phyloP scores from a whole-genome alignment of 2,329 filamentous ascomycete species.

The Podosphaera fusca region DNA sequence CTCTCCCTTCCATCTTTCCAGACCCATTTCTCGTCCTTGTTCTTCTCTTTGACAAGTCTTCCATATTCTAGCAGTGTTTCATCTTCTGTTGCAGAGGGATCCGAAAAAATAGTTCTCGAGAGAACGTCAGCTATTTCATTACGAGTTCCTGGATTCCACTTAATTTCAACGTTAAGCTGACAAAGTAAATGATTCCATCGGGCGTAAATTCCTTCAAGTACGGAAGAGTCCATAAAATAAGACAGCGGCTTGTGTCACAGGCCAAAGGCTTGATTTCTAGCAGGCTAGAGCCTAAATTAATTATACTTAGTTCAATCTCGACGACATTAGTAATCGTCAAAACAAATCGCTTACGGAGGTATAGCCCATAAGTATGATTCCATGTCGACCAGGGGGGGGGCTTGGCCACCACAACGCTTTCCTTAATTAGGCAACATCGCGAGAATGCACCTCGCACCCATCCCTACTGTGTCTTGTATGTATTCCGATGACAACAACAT shows the following conservation, averaged over 20 bases:
- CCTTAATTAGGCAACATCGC: too few species aligned
- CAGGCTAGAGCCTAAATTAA: too few species aligned
- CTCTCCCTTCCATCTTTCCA: background rate
- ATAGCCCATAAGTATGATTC: too few species aligned
- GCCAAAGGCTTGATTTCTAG: too few species aligned
- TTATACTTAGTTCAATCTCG: too few species aligned
- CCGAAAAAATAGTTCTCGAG: background rate
- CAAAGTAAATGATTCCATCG: background rate
- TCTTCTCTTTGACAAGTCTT: background rate
- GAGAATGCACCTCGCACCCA: too few species aligned
- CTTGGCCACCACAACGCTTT: too few species aligned
- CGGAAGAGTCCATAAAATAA: background rate
- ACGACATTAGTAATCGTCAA: too few species aligned
- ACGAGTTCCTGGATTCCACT: background rate
- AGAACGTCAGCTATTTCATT: background rate
- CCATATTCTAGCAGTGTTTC: background rate
- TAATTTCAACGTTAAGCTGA: background rate
- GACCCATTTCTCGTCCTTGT: background rate
- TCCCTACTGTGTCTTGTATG: too few species aligned
- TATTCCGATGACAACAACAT: too few species aligned
- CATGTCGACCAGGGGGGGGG: too few species aligned
- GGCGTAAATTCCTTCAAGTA: background rate
- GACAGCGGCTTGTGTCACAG: background rate
- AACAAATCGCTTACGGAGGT: too few species aligned
- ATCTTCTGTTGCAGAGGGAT: background rate